Base-by-base conservation (phyloP, 148 eudicot genomes). In the Tetragonia tetragonoides region DNA sequence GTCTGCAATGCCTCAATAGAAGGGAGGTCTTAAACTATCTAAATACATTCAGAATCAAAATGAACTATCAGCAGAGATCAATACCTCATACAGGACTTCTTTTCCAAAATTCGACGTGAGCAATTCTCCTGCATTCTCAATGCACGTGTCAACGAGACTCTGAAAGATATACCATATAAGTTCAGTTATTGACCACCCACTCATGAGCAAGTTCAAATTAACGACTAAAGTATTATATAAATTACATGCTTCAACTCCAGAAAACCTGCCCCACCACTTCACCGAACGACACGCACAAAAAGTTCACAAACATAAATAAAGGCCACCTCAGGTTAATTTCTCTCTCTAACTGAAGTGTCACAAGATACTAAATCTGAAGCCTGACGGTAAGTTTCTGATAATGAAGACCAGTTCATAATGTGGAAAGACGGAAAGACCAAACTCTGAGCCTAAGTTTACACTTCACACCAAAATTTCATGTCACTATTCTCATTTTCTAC, bases 21-120 rank as follows among this genome's bases (percentile, higher is more conserved):
- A 67, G 74, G 20, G 40, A 47, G 57, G 60, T 23, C 60, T 70
- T 53, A 21, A 34, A 53, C 75, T 16, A 34, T 10, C 11, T 69
- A 69, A 46, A 72, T n/a, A 0, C 34, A 54, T 49, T 21, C 12
- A 62, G 41, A 41, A 72, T 47, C 38, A 70, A 60, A 78, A 66
- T 39, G 76, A 70, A 78, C 9, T 40, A 23, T 61, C 18, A 75
- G 39, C 59, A 10, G 44, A 72, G 73, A 85, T 66, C 65, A 47
- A 66, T 81, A 95, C 99, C 97, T 95, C 99, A 65, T 91, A 93
- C 3, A 95, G 75, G 69, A 95, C 84, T 65, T 95, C 99, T 86
- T 86, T 91, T 40, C 99, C 99, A 74, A 88, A 82, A 77, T 90
- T 90, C 37, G 99, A 95, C 76, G 77, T 88, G n/a, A 95, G 88